Conservation (phyloP, 1,284 basidiomycete genomes). For the Polyporus tsugae region DNA sequence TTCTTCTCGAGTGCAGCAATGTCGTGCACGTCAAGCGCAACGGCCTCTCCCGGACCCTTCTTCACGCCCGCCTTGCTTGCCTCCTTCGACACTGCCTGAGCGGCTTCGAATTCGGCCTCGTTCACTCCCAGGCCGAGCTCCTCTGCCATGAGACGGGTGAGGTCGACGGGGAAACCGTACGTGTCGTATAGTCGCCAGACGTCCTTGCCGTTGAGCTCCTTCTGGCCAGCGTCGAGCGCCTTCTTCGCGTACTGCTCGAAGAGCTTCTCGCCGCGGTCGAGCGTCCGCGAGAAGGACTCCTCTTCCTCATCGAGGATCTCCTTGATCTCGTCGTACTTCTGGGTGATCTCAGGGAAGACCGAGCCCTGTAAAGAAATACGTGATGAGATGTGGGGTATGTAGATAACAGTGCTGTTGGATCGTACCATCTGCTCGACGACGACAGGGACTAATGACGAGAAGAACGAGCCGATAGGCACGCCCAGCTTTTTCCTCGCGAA, state of each 20-base stretch:
- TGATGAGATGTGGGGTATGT: neutral
- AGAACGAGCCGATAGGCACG: slow-evolving; percentile 95
- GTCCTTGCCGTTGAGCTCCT: slow-evolving; percentile 87
- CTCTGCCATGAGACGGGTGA: slow-evolving; percentile 98
- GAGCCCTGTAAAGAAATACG: slow-evolving; percentile 62
- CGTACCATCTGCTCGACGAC: slow-evolving; percentile 90
- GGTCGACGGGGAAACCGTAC: slow-evolving; percentile 97
- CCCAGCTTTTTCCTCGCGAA: slow-evolving; percentile 97
- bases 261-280: slow-evolving; percentile 96
- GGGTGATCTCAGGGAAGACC: slow-evolving; percentile 94
- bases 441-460: slow-evolving; percentile 91
- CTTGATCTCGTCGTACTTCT: slow-evolving; percentile 86
- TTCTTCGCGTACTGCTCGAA: slow-evolving; percentile 91
- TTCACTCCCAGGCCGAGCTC: slow-evolving; percentile 90
- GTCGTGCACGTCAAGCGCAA: slow-evolving; percentile 97
- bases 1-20: slow-evolving; percentile 89
- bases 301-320: slow-evolving; percentile 99
- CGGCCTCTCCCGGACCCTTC: slow-evolving; percentile 71
- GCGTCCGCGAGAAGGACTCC: slow-evolving; percentile 94
- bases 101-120: slow-evolving; percentile 90
- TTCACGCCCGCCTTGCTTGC: slow-evolving; percentile 86
- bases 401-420: neutral
- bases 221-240: slow-evolving; percentile 71
- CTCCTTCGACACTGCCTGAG: slow-evolving; percentile 89
- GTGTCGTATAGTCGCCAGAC: slow-evolving; percentile 99